Evolutionary conservation across 257 asterid species (phyloP), one percentile per base, ranked within the genome.

Genomic region (Jaltomata sinuosa): DNA sequence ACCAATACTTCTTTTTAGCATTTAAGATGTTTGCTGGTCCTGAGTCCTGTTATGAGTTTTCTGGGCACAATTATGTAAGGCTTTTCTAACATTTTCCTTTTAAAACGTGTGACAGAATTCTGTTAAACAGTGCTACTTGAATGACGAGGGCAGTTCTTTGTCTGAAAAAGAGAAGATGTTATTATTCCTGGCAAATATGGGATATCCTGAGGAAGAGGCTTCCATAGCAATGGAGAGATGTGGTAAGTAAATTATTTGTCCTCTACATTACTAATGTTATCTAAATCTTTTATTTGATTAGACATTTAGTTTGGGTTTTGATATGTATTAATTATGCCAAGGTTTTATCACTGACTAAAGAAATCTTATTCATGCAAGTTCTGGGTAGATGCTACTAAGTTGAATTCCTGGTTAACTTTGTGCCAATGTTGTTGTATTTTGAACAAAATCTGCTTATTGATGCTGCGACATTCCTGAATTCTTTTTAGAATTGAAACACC

Each of bases 141-240:
- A 85, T 88, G 88, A 62, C 84, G 72, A 65, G 65, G 40, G 31
- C 3, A 84, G 61, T 59, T 76, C 87, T 19, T 67, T 83, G 77
- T 81, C 89, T 15, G 86, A 85, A 11, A 69, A 80, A 38, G 88
- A 90, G 50, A 82, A 80, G 81, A 90, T 79, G 12, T 54, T 87
- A 57, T 36, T 79, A 25, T 19, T 80, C 25, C 84, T 91, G 67
- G 69, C 64, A 61, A 84, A 88, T 42, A 91, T 91, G 94, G 94
- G 94, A 36, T 91, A 86, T 59, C 49, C 86, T 3, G 79, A 29
- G 55, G 89, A 88, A 32, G 94, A 89, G 85, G 89, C 90, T 79
- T 52, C 84, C 42, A 22, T 83, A 67, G 94, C 94, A 38, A 84
- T 91, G 87, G 89, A 90, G 29, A 89, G 90, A 89, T 91, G 90